phyloP scores from a whole-genome alignment of 352 stramenopile genomes.

The Pythium phragmitis region DNA sequence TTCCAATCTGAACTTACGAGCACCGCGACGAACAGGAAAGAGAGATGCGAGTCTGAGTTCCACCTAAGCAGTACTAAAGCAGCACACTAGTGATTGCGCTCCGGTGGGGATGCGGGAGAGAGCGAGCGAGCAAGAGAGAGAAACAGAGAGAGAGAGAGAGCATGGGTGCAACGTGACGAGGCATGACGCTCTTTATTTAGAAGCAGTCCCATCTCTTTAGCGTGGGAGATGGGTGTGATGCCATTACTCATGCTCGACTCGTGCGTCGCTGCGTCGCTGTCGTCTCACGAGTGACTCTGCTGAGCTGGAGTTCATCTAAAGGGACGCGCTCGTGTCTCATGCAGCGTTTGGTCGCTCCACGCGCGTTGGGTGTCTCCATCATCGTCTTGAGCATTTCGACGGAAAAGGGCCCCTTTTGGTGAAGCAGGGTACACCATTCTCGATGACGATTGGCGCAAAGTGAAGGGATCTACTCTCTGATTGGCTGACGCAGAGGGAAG shows the following conservation, averaged over 20 bases:
- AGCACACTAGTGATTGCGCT: background rate
- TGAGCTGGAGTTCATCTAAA: background rate
- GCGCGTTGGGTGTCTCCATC: background rate
- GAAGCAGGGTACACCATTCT: background rate
- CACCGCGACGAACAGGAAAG: conserved; percentile 1
- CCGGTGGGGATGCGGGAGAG: background rate
- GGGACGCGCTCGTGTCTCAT: background rate
- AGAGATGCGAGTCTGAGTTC: background rate
- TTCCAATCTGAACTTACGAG: background rate
- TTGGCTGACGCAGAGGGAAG: background rate
- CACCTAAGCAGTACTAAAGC: conserved; percentile 1
- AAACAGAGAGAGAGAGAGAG: background rate
- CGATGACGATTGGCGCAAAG: conserved; percentile 5
- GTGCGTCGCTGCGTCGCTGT: conserved; percentile 2
- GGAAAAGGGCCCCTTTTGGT: background rate
- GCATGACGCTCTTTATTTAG: conserved; percentile 23
- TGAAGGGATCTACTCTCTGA: background rate
- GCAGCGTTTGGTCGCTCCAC: background rate
- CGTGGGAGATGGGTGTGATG: conserved; percentile 6
- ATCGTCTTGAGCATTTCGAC: conserved; percentile 2
- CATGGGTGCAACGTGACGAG: conserved; percentile 20
- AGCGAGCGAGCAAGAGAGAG: background rate
- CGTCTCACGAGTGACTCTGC: conserved; percentile 3
- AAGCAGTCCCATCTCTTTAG: conserved; percentile 18
- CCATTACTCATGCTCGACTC: conserved; percentile 16